These are phyloP conservation scores for Epichloe gansuensis DNA, from an alignment of 2,329 filamentous ascomycete species.

Conservation along the genomic window DNA sequence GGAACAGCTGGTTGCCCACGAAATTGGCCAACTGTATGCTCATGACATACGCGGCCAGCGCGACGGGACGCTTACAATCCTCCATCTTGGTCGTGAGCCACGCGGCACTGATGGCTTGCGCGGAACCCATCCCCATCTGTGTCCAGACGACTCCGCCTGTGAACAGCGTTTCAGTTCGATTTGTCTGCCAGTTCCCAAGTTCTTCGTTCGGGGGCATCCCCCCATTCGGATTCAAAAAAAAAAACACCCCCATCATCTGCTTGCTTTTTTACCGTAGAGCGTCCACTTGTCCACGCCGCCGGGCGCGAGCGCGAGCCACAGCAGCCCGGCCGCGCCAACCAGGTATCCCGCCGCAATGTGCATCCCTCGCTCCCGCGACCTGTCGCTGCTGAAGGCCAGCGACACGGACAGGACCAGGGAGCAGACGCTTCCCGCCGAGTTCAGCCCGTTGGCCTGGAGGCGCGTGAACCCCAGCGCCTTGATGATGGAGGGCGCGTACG, in stretches of 20 bases:
- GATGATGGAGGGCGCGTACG: conserved; percentile 18
- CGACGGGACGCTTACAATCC: conserved; percentile 16
- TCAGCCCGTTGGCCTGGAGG: conserved; percentile 17
- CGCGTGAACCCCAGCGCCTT: conserved; percentile 15
- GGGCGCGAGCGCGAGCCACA: conserved; percentile 17
- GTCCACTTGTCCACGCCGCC: conserved; percentile 12
- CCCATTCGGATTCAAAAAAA: too few relatives aligned
- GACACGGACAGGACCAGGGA: conserved; percentile 15
- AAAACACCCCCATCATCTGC: too few relatives aligned
- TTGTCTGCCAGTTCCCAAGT: not conserved
- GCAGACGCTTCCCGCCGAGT: conserved; percentile 16
- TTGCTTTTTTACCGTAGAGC: conserved; percentile 11
- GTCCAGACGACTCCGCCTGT: conserved; percentile 18
- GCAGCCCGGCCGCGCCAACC: conserved; percentile 14
- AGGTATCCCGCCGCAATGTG: conserved; percentile 17
- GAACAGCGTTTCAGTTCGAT: not conserved
- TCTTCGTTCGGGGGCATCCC: too few relatives aligned
- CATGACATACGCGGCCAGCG: conserved; percentile 19
- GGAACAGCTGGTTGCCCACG: conserved; percentile 18
- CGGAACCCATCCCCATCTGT: conserved; percentile 20
- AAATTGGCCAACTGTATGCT: conserved; percentile 19
- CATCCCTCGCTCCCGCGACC: conserved; percentile 14
- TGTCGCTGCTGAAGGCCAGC: conserved; percentile 17
- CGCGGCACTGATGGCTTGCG: conserved; percentile 18
- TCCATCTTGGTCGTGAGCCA: conserved; percentile 19